Evolutionary conservation across 805 yeast species (phyloP).

Genomic region (Dipodascopsis uninucleata): DNA sequence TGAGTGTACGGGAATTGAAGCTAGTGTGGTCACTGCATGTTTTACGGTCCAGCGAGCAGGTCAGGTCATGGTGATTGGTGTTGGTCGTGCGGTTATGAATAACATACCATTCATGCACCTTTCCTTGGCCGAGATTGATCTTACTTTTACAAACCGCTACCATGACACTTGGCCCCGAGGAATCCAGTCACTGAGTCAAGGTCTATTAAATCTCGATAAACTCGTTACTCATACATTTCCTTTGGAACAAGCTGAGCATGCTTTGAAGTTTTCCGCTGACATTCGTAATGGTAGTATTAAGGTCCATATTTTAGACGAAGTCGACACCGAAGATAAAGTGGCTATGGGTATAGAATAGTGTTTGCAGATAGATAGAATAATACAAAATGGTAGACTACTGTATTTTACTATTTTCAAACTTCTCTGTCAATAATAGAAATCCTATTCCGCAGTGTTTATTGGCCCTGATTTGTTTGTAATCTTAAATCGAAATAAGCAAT

Average conservation of each 20-base stretch:
- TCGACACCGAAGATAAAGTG: too few relatives aligned
- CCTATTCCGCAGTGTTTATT: too few relatives aligned
- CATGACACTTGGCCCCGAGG: slow-evolving; percentile 55
- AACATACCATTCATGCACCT: slow-evolving; percentile 53
- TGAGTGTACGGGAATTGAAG: slow-evolving; percentile 54
- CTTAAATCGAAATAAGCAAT: too few relatives aligned
- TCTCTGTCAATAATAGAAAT: too few relatives aligned
- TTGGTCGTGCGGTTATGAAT: slow-evolving; percentile 44
- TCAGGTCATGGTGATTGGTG: slow-evolving; percentile 47
- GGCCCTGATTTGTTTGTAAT: too few relatives aligned
- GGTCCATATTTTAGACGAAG: slow-evolving; percentile 44
- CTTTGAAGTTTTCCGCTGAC: slow-evolving; percentile 41
- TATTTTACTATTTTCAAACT: too few relatives aligned
- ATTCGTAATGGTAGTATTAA: slow-evolving; percentile 47
- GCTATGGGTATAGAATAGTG: too few relatives aligned
- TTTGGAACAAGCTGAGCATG: slow-evolving; percentile 46
- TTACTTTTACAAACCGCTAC: slow-evolving; percentile 51
- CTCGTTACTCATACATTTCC: slow-evolving; percentile 49
- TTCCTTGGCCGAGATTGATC: slow-evolving; percentile 49
- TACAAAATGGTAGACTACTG: too few relatives aligned
- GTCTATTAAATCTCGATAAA: slow-evolving; percentile 43
- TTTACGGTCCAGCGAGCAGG: slow-evolving; percentile 48
- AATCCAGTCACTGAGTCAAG: slow-evolving; percentile 45
- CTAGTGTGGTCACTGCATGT: slow-evolving; percentile 45
- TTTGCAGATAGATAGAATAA: too few relatives aligned